Evolutionary conservation across 169 alveolate genomes (phyloP), one percentile per base, ranked within the genome.

Genomic region (Cryptosporidium bovis): DNA sequence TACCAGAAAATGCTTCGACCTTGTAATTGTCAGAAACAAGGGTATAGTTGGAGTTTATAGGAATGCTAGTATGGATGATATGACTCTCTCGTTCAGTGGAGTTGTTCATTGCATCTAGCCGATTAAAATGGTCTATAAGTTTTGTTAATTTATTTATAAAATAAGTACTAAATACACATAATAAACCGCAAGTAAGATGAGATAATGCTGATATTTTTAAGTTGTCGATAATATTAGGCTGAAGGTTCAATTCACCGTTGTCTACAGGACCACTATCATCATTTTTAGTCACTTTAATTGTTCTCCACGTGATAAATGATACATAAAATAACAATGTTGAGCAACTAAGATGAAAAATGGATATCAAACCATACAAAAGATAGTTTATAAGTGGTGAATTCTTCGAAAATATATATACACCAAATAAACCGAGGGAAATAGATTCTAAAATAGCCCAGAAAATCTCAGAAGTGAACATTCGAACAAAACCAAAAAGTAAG

Each of bases 381-480:
- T 66, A 66, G n/a, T 66, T 1, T 34, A 34, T 66, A 8, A 44
- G 20, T 6, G 82, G 60, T 18, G 82, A 46, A 18, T 46, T 66
- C 16, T 29, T 66, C 1, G 58, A 34, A 46, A 40, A 66, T 15
- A 66, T 66, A 3, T 46, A 66, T 18, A 66, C 53, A 44, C 82
- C 82, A 66, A 44, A 66, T 6, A 20, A 66, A 7, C 82, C 82
- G 7, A 46, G 31, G 18, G 33, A 0, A 31, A 31, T 36, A 6
- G 44, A 20, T 66, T 66, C 62, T 31, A 66, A 18, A 31, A 66
- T 66, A 10, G 82, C 82, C 82, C 82, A 66, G 0, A 66, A n/a
- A 18, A 34, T 3, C 7, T 66, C 58, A 18, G 60, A 29, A 18
- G 33, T 66, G 27, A 66, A 4, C 7, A 66, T 34, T 46, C 82